A percentile compares a stretch with the other conserved stretches of the same genome.
Conservation (phyloP, 345 rosid species). For the Hevea brasiliensis region DNA sequence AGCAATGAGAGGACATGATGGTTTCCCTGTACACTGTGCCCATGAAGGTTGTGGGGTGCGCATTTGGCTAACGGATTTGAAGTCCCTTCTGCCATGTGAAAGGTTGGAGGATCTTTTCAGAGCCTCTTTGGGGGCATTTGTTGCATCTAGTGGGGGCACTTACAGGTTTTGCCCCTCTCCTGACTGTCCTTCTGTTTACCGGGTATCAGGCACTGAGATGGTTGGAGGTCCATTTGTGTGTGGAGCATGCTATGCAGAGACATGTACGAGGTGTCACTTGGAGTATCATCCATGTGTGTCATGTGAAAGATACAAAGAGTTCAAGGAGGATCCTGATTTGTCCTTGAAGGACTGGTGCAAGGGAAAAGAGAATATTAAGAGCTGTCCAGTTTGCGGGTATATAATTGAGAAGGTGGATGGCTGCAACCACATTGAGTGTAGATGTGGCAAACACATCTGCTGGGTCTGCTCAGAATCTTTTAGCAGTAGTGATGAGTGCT, state of each 20-base stretch:
- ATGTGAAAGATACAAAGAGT: conserved; percentile 64
- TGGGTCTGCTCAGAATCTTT: conserved; percentile 69
- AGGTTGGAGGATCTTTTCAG: conserved; percentile 78
- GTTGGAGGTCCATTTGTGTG: conserved; percentile 57
- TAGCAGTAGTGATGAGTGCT: conserved; percentile 52
- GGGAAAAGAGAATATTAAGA: conserved; percentile 69
- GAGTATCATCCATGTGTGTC: conserved; percentile 74
- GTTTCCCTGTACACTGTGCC: conserved; percentile 67
- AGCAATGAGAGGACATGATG: conserved; percentile 39
- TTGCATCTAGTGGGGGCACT: conserved; percentile 56
- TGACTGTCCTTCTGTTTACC: conserved; percentile 79
- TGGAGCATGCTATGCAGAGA: conserved; percentile 71
- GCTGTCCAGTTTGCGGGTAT: conserved; percentile 65
- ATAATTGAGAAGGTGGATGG: conserved; percentile 85
- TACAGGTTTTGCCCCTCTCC: conserved; percentile 87
- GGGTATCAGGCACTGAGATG: conserved; percentile 40
- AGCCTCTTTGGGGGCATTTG: conserved; percentile 66
- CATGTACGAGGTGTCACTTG: conserved; percentile 69
- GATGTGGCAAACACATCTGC: conserved; percentile 82
- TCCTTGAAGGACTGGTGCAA: conserved; percentile 77
- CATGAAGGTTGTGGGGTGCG: conserved; percentile 47
- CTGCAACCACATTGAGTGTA: conserved; percentile 76
- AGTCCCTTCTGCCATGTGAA: conserved; percentile 54
- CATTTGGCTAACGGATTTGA: conserved; percentile 58
- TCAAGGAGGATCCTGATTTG: conserved; percentile 75